Conservation (phyloP, 148 eudicot species). For the Amaranthus hypochondriacus region DNA sequence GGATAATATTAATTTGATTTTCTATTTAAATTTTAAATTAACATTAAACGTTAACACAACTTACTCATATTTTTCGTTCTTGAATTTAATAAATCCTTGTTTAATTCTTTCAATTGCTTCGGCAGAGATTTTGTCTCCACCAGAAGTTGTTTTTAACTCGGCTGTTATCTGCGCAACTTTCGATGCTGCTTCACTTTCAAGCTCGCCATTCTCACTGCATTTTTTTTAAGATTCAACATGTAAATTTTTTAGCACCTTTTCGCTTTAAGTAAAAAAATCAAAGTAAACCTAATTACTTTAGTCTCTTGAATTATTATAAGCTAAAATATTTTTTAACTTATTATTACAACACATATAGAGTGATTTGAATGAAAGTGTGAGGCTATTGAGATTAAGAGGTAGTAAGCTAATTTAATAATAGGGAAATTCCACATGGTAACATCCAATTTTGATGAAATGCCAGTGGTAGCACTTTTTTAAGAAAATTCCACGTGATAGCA, state of each 20-base stretch:
- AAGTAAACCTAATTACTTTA: background rate
- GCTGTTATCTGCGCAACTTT: slow-evolving; percentile 70
- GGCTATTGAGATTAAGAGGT: too few species aligned
- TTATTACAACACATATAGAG: too few species aligned
- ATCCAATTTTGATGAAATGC: too few species aligned
- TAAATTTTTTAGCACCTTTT: background rate
- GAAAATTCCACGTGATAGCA: too few species aligned
- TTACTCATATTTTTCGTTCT: slow-evolving; percentile 83
- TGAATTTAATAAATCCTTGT: slow-evolving; percentile 68
- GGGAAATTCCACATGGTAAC: too few species aligned
- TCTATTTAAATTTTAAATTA: too few species aligned
- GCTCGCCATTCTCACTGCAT: slow-evolving; percentile 80
- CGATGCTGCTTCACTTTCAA: slow-evolving; percentile 65
- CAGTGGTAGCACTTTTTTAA: too few species aligned
- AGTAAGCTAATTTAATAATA: too few species aligned
- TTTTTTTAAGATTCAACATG: background rate
- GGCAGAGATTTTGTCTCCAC: slow-evolving; percentile 22
- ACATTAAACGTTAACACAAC: background rate
- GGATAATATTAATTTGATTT: too few species aligned
- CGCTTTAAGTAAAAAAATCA: background rate
- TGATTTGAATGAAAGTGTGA: too few species aligned
- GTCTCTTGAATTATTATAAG: background rate
- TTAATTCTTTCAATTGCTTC: slow-evolving; percentile 59
- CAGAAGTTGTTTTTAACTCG: slow-evolving; percentile 40
- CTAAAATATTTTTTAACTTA: background rate